A percentile compares a stretch with the other conserved stretches of the same genome.
phyloP scores from a whole-genome alignment of 2,329 filamentous ascomycete genomes.

The Laburnicola sp. region DNA sequence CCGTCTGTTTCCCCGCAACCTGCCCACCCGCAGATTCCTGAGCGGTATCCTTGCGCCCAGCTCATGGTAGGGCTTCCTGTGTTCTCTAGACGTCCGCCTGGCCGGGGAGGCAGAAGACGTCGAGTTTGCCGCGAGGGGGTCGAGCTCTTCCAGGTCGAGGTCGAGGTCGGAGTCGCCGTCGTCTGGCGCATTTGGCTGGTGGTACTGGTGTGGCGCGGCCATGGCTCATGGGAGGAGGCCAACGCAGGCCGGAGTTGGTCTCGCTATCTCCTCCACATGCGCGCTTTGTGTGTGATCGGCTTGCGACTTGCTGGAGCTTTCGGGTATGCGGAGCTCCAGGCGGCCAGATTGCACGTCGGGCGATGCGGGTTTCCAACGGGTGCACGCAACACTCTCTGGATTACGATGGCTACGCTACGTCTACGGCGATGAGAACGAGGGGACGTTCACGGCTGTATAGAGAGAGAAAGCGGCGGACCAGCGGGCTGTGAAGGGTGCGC shows the following conservation, averaged over 20 bases:
- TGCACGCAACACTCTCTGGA: neutral
- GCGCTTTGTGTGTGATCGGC: too few species aligned
- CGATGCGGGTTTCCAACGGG: neutral
- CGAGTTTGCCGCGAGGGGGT: constrained; percentile 55
- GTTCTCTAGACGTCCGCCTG: constrained; percentile 35
- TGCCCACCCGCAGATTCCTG: constrained; percentile 59
- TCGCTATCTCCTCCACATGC: constrained; percentile 19
- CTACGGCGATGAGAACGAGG: neutral
- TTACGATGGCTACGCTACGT: neutral
- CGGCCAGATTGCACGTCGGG: constrained; percentile 17
- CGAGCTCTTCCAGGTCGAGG: constrained; percentile 78
- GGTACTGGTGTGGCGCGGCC: constrained; percentile 52
- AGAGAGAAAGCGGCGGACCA: neutral
- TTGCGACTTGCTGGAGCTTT: too few species aligned
- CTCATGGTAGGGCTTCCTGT: constrained; percentile 42
- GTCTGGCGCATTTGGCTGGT: constrained; percentile 64
- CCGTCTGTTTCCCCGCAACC: constrained; percentile 48
- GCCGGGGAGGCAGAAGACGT: constrained; percentile 28
- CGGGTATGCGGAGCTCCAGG: constrained; percentile 16
- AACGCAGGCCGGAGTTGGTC: constrained; percentile 6
- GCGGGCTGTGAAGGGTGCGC: constrained; percentile 2
- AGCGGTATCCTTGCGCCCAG: constrained; percentile 67
- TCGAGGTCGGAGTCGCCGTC: constrained; percentile 71
- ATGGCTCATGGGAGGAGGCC: constrained; percentile 46
- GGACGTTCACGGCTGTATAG: neutral